Conservation (phyloP, 176 grass and related monocot species). For the Thalia dealbata region DNA sequence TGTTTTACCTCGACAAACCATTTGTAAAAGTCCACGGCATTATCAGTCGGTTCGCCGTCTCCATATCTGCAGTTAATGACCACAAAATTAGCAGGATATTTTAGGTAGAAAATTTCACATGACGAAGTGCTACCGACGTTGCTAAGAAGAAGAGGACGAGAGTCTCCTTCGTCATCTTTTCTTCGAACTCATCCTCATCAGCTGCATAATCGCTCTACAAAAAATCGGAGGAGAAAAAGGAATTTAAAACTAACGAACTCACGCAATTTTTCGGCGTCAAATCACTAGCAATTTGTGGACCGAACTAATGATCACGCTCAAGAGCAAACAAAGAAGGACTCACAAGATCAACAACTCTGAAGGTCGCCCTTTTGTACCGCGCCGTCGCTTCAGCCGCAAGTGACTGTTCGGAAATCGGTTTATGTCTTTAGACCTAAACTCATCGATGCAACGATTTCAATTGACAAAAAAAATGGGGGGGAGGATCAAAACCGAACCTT, state of each 20-base stretch:
- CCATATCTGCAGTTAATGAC: slow-evolving; percentile 46
- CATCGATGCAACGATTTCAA: too few relatives aligned
- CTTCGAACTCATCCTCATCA: slow-evolving; percentile 69
- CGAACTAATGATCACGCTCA: neutral
- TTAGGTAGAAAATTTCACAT: neutral
- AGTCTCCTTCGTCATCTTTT: slow-evolving; percentile 67
- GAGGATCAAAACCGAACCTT: slow-evolving; percentile 40
- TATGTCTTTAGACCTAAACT: neutral
- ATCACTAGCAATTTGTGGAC: too few relatives aligned
- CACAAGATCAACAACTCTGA: slow-evolving; percentile 79
- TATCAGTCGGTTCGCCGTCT: slow-evolving; percentile 91
- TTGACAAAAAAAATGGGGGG: neutral
- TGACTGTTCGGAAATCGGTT: slow-evolving; percentile 21
- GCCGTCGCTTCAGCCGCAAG: slow-evolving; percentile 63
- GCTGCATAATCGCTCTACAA: slow-evolving; percentile 66
- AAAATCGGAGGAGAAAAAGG: neutral
- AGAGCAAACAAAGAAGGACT: neutral
- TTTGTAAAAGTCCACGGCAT: slow-evolving; percentile 81
- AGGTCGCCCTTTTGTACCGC: slow-evolving; percentile 58
- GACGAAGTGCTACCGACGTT: slow-evolving; percentile 42
- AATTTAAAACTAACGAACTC: slow-evolving; percentile 1
- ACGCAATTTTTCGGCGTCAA: neutral
- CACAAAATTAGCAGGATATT: slow-evolving; percentile 10
- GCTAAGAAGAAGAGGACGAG: slow-evolving; percentile 63
- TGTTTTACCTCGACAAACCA: slow-evolving; percentile 63